phyloP scores from a whole-genome alignment of 139 green algal genomes.

The Chlamydomonas urium region DNA sequence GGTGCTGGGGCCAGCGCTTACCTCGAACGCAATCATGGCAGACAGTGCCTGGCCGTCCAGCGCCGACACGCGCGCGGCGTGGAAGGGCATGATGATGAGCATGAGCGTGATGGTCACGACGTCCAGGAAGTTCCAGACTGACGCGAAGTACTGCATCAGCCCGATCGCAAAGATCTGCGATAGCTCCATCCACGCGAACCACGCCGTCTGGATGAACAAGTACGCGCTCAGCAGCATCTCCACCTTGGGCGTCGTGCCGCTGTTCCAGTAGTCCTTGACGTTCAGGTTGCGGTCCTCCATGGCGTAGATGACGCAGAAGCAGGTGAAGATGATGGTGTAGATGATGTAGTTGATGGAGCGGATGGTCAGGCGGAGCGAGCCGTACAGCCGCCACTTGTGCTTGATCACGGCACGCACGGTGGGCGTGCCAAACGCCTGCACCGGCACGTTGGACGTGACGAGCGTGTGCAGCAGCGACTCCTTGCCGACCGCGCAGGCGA shows the following conservation, averaged over 20 bases:
- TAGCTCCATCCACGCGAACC: slow-evolving; percentile 34
- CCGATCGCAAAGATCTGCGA: slow-evolving; percentile 36
- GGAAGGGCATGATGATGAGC: slow-evolving; percentile 26
- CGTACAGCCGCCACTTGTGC: slow-evolving; percentile 49
- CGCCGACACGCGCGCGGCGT: slow-evolving; percentile 9
- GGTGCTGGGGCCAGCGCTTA: too few species aligned
- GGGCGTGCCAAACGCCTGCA: slow-evolving; percentile 37
- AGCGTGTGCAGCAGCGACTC: slow-evolving; percentile 45
- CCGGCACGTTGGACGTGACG: slow-evolving; percentile 41
- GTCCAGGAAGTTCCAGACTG: slow-evolving; percentile 32
- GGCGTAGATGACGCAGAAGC: slow-evolving; percentile 30
- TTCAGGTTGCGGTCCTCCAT: slow-evolving; percentile 27
- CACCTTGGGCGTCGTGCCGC: background rate
- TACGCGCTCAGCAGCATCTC: slow-evolving; percentile 28
- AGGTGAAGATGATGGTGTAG: slow-evolving; percentile 33
- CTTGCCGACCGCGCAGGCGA: slow-evolving; percentile 37
- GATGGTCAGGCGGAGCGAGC: slow-evolving; percentile 16
- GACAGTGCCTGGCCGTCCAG: background rate
- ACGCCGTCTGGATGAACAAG: slow-evolving; percentile 38
- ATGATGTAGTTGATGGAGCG: slow-evolving; percentile 29
- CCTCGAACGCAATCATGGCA: slow-evolving; percentile 20
- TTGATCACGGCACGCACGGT: slow-evolving; percentile 38
- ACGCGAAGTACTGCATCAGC: slow-evolving; percentile 23
- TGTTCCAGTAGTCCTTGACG: slow-evolving; percentile 24
- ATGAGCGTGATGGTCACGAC: slow-evolving; percentile 26